Evolutionary conservation across 2,329 filamentous ascomycete genomes (phyloP).

Genomic region (Nigrospora sphaerica): DNA sequence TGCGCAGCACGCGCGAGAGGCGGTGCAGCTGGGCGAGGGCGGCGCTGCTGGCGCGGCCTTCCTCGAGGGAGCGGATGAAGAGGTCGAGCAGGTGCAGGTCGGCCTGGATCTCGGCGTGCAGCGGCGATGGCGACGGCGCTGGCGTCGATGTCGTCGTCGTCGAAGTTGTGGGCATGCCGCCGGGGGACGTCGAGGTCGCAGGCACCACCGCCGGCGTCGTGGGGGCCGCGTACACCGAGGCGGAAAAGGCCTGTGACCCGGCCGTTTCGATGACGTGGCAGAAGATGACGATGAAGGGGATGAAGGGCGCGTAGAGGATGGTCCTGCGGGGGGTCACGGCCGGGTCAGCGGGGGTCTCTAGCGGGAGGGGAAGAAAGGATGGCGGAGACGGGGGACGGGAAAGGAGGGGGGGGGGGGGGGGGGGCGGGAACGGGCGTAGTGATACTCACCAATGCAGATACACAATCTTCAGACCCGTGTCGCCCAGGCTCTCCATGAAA

Average conservation of each 20-base stretch:
- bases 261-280: slow-evolving; percentile 40
- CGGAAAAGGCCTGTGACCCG: slow-evolving; percentile 8
- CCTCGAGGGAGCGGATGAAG: slow-evolving; percentile 43
- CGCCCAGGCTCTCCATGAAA: slow-evolving; percentile 28
- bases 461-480: slow-evolving; percentile 28
- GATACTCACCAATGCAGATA: slow-evolving; percentile 36
- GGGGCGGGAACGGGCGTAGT: slow-evolving; percentile 4
- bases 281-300: slow-evolving; percentile 47
- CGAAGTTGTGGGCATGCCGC: too few species aligned
- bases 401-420: neutral
- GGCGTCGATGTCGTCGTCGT: too few species aligned
- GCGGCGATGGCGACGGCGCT: too few species aligned
- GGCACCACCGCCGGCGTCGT: too few species aligned
- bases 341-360: neutral
- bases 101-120: slow-evolving; percentile 7
- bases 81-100: slow-evolving; percentile 40
- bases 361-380: neutral
- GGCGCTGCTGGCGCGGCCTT: slow-evolving; percentile 35
- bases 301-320: slow-evolving; percentile 42
- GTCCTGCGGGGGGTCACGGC: slow-evolving; percentile 23
- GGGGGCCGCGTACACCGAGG: too few species aligned
- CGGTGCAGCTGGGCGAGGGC: slow-evolving; percentile 48
- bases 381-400: neutral
- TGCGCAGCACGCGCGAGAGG: slow-evolving; percentile 51
- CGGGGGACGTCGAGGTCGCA: too few species aligned